These are phyloP conservation scores for Macrotyloma uniflorum DNA, from an alignment of 306 rosid genomes.

Conservation along the genomic window DNA sequence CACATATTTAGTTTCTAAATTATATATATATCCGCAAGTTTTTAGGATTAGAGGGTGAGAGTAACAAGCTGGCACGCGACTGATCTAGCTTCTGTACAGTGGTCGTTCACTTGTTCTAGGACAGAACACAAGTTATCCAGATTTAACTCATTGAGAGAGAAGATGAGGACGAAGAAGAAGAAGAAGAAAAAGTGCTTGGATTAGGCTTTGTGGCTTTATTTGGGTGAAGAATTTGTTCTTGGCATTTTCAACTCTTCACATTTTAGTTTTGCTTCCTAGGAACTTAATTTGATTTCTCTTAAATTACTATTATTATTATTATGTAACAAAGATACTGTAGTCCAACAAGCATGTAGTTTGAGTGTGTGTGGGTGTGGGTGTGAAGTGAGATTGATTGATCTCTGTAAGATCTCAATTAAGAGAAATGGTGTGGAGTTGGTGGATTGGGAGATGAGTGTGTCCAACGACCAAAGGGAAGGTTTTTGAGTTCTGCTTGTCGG, in stretches of 20 bases:
- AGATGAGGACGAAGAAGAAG: constrained; percentile 1
- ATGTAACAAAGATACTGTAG: constrained; percentile 52
- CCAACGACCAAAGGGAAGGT: constrained; percentile 60
- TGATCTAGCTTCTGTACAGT: constrained; percentile 73
- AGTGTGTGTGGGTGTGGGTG: constrained; percentile 34
- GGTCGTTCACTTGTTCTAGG: constrained; percentile 51
- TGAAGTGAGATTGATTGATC: constrained; percentile 44
- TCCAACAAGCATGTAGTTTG: constrained; percentile 42
- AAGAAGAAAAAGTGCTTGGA: constrained; percentile 43
- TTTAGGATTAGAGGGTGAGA: constrained; percentile 47
- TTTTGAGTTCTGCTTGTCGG: constrained; percentile 60
- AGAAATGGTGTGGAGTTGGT: constrained; percentile 71
- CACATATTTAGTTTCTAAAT: constrained; percentile 37
- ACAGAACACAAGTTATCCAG: constrained; percentile 35
- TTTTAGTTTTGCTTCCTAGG: constrained; percentile 48
- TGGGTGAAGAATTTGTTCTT: constrained; percentile 39
- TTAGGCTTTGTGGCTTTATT: constrained; percentile 38
- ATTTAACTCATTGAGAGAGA: constrained; percentile 41
- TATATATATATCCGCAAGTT: constrained; percentile 32
- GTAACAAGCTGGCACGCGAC: constrained; percentile 44
- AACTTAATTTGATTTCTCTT: constrained; percentile 35
- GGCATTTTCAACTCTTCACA: constrained; percentile 40
- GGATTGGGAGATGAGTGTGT: constrained; percentile 61
- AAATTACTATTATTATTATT: constrained; percentile 3
- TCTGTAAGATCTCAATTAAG: constrained; percentile 42